Percentiles rank a stretch among this genome's conserved stretches.
Conservation (phyloP, 495 filamentous ascomycete genomes). For the Penicillium arizonense region DNA sequence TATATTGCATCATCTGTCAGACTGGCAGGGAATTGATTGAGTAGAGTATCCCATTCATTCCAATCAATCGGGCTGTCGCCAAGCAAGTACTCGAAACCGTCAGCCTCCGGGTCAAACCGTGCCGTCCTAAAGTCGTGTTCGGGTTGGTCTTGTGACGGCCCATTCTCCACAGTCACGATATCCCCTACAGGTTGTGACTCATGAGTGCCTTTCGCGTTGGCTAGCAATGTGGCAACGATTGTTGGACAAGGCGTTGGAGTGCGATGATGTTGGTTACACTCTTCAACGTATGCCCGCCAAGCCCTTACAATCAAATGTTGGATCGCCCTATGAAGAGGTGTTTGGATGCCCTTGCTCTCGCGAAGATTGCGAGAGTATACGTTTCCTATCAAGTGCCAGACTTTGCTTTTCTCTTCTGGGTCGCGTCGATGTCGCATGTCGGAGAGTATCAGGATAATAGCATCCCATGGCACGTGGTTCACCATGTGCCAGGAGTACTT, state of each 20-base stretch:
- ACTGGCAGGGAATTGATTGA: constrained; percentile 29
- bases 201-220: background rate
- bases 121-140: constrained; percentile 3
- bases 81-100: constrained; percentile 14
- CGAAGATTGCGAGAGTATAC: constrained; percentile 27
- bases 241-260: constrained; percentile 26
- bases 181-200: background rate
- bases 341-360: constrained; percentile 15
- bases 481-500: constrained; percentile 36
- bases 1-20: constrained; percentile 18
- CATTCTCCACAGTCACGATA: background rate
- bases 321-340: constrained; percentile 33
- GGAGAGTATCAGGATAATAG: constrained; percentile 41
- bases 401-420: constrained; percentile 27
- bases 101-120: constrained; percentile 1
- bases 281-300: constrained; percentile 31
- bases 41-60: constrained; percentile 34
- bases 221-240: constrained; percentile 13
- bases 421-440: constrained; percentile 33
- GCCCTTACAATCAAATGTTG: constrained; percentile 37
- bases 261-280: constrained; percentile 19
- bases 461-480: constrained; percentile 41
- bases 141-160: constrained; percentile 2
- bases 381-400: constrained; percentile 33
- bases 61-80: constrained; percentile 31